A percentile compares a stretch with the other conserved stretches of the same genome.
Conservation (phyloP, 2,329 filamentous ascomycete genomes). For the Fusarium floridanum region DNA sequence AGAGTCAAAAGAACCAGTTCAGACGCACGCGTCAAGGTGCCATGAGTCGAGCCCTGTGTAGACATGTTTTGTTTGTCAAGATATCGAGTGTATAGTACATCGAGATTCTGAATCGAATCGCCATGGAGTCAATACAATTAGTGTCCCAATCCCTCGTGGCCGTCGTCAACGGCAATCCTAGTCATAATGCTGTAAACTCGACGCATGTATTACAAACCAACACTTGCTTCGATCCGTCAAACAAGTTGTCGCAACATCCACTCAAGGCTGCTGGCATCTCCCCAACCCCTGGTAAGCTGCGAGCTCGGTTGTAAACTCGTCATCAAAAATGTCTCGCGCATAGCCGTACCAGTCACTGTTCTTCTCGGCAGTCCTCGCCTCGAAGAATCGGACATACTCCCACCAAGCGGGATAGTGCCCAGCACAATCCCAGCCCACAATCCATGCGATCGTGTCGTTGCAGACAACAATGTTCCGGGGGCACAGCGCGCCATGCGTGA, state of each 20-base stretch:
- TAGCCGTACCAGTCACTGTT: slow-evolving; percentile 52
- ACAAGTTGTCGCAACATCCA: not conserved
- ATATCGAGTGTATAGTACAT: slow-evolving; percentile 39
- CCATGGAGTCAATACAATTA: slow-evolving; percentile 21
- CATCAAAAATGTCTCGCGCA: slow-evolving; percentile 46
- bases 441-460: slow-evolving; percentile 38
- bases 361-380: slow-evolving; percentile 42
- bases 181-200: not conserved
- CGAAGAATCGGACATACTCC: slow-evolving; percentile 53
- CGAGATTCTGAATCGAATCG: slow-evolving; percentile 29
- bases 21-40: slow-evolving; percentile 2
- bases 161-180: not conserved
- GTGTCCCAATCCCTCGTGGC: not conserved
- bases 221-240: not conserved
- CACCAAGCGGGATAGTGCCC: slow-evolving; percentile 52
- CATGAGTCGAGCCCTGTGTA: slow-evolving; percentile 1
- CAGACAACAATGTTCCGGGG: slow-evolving; percentile 49
- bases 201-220: not conserved
- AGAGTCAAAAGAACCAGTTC: not conserved
- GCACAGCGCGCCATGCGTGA: slow-evolving; percentile 46
- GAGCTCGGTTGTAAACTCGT: slow-evolving; percentile 43
- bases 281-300: slow-evolving; percentile 49
- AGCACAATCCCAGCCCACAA: slow-evolving; percentile 50
- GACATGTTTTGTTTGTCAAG: slow-evolving; percentile 32
- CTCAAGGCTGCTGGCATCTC: slow-evolving; percentile 45